Base-by-base conservation (phyloP, 2,329 filamentous ascomycete genomes). In the Davidsoniella virescens region DNA sequence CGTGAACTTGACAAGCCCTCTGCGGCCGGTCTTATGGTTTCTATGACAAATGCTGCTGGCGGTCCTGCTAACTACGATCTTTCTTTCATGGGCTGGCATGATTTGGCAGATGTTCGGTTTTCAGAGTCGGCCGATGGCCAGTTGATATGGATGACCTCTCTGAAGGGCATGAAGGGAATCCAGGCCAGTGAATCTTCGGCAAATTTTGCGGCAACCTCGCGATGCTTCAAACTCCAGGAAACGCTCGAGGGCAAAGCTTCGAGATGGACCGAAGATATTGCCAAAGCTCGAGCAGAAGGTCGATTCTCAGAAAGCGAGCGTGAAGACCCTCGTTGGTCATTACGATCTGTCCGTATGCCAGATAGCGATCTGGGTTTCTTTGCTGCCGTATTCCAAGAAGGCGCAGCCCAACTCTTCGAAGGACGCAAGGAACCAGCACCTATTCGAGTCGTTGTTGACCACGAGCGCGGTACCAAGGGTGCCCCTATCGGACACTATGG, bases 1-100 rank as follows among this genome's bases (percentile, higher is more conserved):
- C 80, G 87, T 3, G 87, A 95, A 59, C 73, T 95, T 36, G 88
- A 95, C 59, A 88, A 84, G 59, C 83, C 82, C 18, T 82, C 78
- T 2, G 71, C 78, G 1, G 75, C 78, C 38, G 72, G 73, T 3
- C 66, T 82, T 52, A 70, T 81, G 53, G 73, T 74, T 23, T 76
- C 75, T 8, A 76, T 80, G 70, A 80, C 76, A 9, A 78, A 79
- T 53, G 73, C 72, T 20, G 77, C 71, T 25, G 77, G 72, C 29
- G 78, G 78, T 0, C 70, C 71, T 8, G 73, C 75, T 9, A 69
- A 71, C 0, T 81, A 80, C 54, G 86, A 93, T 44, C 75, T 94
- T 44, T 74, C 75, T 1, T 92, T 94, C 59, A 73, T 76, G 8
- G 83, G 84, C 18, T 84, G 83, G 66, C 74, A 88, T 55, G 69